These are phyloP conservation scores for Rasamsonia emersonii DNA, from an alignment of 2,329 filamentous ascomycete species.

Conservation along the genomic window DNA sequence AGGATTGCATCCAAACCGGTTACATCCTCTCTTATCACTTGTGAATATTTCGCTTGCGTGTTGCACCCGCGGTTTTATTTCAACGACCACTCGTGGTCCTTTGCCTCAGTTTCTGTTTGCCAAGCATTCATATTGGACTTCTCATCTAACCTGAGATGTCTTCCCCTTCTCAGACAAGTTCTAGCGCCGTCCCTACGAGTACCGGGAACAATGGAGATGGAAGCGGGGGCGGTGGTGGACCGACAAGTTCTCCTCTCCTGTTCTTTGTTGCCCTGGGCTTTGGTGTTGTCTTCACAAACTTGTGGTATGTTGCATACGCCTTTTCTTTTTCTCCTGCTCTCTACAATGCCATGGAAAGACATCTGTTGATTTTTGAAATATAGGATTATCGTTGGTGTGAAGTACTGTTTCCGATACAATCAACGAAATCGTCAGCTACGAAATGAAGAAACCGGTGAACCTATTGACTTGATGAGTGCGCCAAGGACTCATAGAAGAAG, in stretches of 20 bases:
- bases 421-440: conserved; percentile 78
- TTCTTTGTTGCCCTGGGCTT: conserved; percentile 97
- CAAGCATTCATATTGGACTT: too few relatives aligned
- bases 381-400: conserved; percentile 99
- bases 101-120: too few relatives aligned
- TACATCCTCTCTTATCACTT: too few relatives aligned
- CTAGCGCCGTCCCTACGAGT: too few relatives aligned
- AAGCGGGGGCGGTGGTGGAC: conserved; percentile 31
- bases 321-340: conserved; percentile 1
- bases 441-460: conserved; percentile 70
- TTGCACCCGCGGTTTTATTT: too few relatives aligned
- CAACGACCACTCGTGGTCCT: too few relatives aligned
- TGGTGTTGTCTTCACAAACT: conserved; percentile 95
- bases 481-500: conserved; percentile 75
- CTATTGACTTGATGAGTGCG: conserved; percentile 79
- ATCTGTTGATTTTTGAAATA: conserved; percentile 7
- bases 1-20: too few relatives aligned
- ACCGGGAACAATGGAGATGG: too few relatives aligned
- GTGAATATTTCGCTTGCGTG: too few relatives aligned
- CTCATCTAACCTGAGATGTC: too few relatives aligned
- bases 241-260: conserved; percentile 64
- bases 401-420: conserved; percentile 98
- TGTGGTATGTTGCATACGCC: conserved; percentile 72
- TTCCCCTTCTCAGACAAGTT: too few relatives aligned
- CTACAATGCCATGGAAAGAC: conserved; percentile 1